phyloP scores from a whole-genome alignment of 2,329 filamentous ascomycete genomes.

The Paraphaeosphaeria minitans region DNA sequence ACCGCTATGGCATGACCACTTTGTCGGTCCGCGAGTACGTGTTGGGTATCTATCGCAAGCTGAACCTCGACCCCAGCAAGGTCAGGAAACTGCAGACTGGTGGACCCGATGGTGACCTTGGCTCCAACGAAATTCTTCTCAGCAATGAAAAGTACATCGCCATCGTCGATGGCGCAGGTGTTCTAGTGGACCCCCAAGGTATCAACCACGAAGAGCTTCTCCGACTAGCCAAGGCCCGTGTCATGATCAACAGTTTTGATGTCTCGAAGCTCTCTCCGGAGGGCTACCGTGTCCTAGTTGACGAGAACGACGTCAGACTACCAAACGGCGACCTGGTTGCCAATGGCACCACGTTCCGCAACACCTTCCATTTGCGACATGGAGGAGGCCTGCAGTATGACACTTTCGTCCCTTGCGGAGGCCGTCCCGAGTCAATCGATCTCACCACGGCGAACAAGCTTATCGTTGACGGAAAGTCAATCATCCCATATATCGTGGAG shows the following conservation, averaged over 20 bases:
- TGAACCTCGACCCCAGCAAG: slow-evolving; percentile 81
- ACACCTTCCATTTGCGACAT: slow-evolving; percentile 87
- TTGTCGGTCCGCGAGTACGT: slow-evolving; percentile 95
- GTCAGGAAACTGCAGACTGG: slow-evolving; percentile 97
- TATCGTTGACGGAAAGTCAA: slow-evolving; percentile 85
- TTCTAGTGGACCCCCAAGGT: slow-evolving; percentile 90
- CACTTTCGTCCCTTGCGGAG: slow-evolving; percentile 93
- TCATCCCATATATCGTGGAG: slow-evolving; percentile 94
- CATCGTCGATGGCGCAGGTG: slow-evolving; percentile 95
- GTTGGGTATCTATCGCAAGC: slow-evolving; percentile 94
- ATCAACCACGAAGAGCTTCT: slow-evolving; percentile 82
- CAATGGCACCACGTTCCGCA: slow-evolving; percentile 95
- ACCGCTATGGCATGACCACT: slow-evolving; percentile 96
- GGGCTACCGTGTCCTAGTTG: slow-evolving; percentile 90
- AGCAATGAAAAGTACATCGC: slow-evolving; percentile 94
- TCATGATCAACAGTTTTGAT: slow-evolving; percentile 91
- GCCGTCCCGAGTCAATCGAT: slow-evolving; percentile 95
- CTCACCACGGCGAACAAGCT: slow-evolving; percentile 84
- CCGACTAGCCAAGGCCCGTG: slow-evolving; percentile 81
- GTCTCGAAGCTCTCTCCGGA: slow-evolving; percentile 80
- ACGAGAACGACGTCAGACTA: slow-evolving; percentile 86
- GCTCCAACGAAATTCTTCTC: slow-evolving; percentile 96
- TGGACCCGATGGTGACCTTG: slow-evolving; percentile 93
- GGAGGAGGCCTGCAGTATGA: slow-evolving; percentile 72
- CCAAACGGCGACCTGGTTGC: slow-evolving; percentile 83